Base-by-base conservation (phyloP, 192 early-diverging fungal species). In the Coemansia sp. region DNA sequence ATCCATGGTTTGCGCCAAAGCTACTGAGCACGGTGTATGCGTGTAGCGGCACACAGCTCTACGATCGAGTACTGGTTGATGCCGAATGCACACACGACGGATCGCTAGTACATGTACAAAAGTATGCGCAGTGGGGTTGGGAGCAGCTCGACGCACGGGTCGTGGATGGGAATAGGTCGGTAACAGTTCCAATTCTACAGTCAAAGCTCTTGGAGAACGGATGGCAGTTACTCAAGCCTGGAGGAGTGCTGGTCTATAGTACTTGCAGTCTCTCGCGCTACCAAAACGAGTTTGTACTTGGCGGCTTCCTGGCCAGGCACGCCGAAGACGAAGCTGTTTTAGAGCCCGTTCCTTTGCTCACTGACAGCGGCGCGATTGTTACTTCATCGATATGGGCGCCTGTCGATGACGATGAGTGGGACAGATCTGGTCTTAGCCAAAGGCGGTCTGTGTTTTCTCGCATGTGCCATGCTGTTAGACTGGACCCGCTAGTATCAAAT, bases 21-120 rank as follows among this genome's bases (percentile, higher is more conserved):
- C 84, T 93, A 36, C 72, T 98, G 16, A 68, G 91, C 20, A 80
- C 70, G 43, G 87, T 87, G 68, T 89, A 87, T 61, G 89, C 92
- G 43, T 61, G 79, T 40, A 41, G 49, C 12, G 80, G 78, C 44
- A 44, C 52, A 2, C 70, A 62, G 34, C 80, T 90, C 11, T 93
- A 93, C 72, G 90, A 92, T 66, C 87, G 87, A 33, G 92, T 93
- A 2, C 52, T 93, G 10, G 88, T 90, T 11, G 88, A 90, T 55
- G 89, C 91, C 15, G 90, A 91, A 71, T 95, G 84, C 85, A 97
- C 97, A 7, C 96, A 97, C 75, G 97, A 99, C 76, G 97, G 96
- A 22, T 97, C 94, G 0, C 87, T 93, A 33, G 84, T 76, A 5
- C 93, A 94, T 82, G 85, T 94, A 44, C 75, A 87, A 3, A 94